phyloP scores from a whole-genome alignment of 1,284 basidiomycete genomes.

The Earliella scabrosa region DNA sequence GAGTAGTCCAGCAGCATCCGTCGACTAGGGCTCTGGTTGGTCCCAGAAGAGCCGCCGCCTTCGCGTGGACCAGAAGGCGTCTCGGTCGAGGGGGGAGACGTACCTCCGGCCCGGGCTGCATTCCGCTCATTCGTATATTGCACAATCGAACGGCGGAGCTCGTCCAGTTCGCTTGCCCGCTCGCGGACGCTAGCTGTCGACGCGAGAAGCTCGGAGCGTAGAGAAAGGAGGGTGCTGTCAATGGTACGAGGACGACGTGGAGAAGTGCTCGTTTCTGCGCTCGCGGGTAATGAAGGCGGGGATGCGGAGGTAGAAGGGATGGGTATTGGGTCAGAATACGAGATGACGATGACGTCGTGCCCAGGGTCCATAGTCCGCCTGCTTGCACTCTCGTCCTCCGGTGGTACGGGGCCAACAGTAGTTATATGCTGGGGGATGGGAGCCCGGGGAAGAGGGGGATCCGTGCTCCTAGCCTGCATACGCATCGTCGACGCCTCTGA shows the following conservation, averaged over 20 bases:
- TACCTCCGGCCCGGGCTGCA: conserved; percentile 3
- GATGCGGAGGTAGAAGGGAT: not conserved
- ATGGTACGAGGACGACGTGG: conserved; percentile 4
- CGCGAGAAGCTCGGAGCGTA: conserved; percentile 14
- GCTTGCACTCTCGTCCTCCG: not conserved
- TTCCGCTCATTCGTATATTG: conserved; percentile 14
- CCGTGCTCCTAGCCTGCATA: not conserved
- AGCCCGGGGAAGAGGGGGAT: not conserved
- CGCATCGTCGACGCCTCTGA: conserved; percentile 9
- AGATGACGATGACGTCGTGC: conserved; percentile 35
- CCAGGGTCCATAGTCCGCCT: conserved; percentile 31
- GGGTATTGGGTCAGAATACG: conserved; percentile 10
- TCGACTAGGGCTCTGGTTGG: not conserved
- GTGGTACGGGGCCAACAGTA: not conserved
- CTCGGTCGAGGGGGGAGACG: conserved; percentile 9
- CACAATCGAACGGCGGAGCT: conserved; percentile 17
- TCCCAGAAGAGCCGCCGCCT: not conserved
- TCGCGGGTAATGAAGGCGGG: not conserved
- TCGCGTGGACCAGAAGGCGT: not conserved
- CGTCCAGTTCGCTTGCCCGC: conserved; percentile 20
- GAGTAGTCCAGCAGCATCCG: conserved; percentile 6
- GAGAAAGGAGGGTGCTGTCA: conserved; percentile 12
- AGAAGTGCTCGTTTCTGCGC: not conserved
- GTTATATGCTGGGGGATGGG: not conserved
- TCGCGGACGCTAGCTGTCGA: conserved; percentile 20